Base-by-base conservation (phyloP, 495 filamentous ascomycete species). In the Rhypophila decipiens region DNA sequence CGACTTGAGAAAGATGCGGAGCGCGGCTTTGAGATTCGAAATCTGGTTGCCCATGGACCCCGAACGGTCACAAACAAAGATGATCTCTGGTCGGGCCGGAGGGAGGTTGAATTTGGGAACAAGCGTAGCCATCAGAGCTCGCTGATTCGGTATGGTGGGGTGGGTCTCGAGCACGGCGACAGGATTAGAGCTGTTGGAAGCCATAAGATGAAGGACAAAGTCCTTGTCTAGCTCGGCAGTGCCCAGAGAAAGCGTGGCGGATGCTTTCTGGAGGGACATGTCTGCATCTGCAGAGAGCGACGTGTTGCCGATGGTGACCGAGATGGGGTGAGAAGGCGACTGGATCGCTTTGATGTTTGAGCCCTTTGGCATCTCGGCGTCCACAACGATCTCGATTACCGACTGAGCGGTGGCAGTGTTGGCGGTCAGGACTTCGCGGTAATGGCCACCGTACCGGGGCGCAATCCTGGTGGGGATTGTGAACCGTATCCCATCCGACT, bases 41-140 rank as follows among this genome's bases (percentile, higher is more conserved):
- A 85, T 86, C 23, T 75, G 76, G 27, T 62, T 59, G 1, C 37
- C 23, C 86, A 90, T 88, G 46, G 75, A 81, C 0, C 83, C 83
- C 39, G 78, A 83, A 33, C 82, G 73, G 55, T 90, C 86, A 43
- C 77, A 78, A 7, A 90, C 59, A 42, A 90, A 87, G 24, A 88
- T 76, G 18, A 88, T 71, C 53, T 90, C 86, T 1, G 81, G 76
- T 23, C 63, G 64, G 1, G 65, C 55, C 1, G 65, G 60, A 0
- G 73, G 76, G 1, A 86, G 69, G 7, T 67, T 61, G 62, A 86
- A 85, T 44, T 77, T 79, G 2, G 84, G 83, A 2, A 86, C 82
- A 1, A 88, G 63, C 0, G 80, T 85, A 3, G 73, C 70, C 79
- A 87, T 84, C 44, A 87, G 46, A 0, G 83, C 84, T 5, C 73